Percentiles rank a stretch among this genome's conserved stretches.
Evolutionary conservation across 2,329 filamentous ascomycete species (phyloP).

Genomic region (Calonectria honghensis): DNA sequence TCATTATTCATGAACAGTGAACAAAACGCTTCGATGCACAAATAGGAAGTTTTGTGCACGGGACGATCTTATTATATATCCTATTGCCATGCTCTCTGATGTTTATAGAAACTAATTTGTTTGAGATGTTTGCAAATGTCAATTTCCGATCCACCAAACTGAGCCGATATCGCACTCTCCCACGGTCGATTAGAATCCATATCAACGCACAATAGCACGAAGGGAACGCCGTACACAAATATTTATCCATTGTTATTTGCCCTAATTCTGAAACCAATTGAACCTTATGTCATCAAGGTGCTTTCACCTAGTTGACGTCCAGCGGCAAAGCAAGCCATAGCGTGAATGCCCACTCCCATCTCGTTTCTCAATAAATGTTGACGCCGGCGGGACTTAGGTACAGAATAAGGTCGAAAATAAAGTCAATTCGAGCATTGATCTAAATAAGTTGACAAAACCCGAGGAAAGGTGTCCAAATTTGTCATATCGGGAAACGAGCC

Average conservation of each 20-base stretch:
- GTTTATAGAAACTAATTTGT: neutral
- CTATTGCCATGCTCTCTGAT: neutral
- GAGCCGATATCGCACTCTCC: neutral
- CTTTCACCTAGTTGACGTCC: neutral
- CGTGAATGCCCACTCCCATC: neutral
- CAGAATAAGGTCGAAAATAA: neutral
- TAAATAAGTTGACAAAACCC: neutral
- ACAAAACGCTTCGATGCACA: neutral
- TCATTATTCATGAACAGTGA: neutral
- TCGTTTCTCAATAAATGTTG: neutral
- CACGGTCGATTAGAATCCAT: neutral
- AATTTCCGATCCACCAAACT: neutral
- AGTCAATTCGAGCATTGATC: neutral
- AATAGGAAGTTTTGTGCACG: neutral
- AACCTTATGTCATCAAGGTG: neutral
- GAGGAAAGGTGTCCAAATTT: neutral
- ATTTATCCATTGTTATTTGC: neutral
- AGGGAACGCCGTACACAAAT: neutral
- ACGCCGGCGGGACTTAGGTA: neutral
- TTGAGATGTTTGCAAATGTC: neutral
- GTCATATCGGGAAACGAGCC: neutral
- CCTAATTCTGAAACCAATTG: neutral
- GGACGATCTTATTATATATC: neutral
- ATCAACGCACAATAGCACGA: neutral
- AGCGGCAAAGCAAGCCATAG: neutral